Base-by-base conservation (phyloP, 1,284 basidiomycete species). In the Apiotrichum sp. region DNA sequence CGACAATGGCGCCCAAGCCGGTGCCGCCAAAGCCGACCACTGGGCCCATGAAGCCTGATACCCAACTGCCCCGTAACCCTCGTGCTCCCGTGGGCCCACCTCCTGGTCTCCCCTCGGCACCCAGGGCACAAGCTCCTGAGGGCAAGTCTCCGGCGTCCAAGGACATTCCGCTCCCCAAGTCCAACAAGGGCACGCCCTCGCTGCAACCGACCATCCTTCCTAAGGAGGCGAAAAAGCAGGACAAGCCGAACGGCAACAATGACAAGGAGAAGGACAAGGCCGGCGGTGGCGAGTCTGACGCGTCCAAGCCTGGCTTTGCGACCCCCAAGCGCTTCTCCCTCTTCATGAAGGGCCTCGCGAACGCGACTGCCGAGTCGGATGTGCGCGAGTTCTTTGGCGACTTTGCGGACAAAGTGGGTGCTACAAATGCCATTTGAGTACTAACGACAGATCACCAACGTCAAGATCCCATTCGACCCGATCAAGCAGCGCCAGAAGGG, bases 271-370 rank as follows among this genome's bases (percentile, higher is more conserved):
- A 53, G 33, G 48, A 62, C 43, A 53, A 64, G 29, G 66, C 65
- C 39, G 62, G 65, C 16, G 77, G 74, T 59, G 80, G 78, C 1
- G 79, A 79, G 66, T 73, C 75, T 34, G 78, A 78, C 77, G 86
- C 86, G 40, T 86, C 87, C 31, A 85, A 83, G 61, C 79, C 81
- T 49, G 79, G 79, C 53, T 79, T 82, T 61, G 80, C 82, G 3
- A 76, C 81, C n/a, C 79, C 86, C 46, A 84, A 89, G 74, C 87
- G 88, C 8, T 88, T 86, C 83, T 92, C 89, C 4, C 80, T 93
- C 53, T 93, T 88, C 74, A 82, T 92, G 80, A 84, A 86, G 61
- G 67, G 70, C 8, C 79, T 88, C 71, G 78, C 81, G 3, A 70
- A 78, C 6, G 72, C 82, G 7, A 80, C 83, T 3, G 81, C 77